Conservation (phyloP, 768 basidiomycete genomes). For the Leccinum longicurvipes region DNA sequence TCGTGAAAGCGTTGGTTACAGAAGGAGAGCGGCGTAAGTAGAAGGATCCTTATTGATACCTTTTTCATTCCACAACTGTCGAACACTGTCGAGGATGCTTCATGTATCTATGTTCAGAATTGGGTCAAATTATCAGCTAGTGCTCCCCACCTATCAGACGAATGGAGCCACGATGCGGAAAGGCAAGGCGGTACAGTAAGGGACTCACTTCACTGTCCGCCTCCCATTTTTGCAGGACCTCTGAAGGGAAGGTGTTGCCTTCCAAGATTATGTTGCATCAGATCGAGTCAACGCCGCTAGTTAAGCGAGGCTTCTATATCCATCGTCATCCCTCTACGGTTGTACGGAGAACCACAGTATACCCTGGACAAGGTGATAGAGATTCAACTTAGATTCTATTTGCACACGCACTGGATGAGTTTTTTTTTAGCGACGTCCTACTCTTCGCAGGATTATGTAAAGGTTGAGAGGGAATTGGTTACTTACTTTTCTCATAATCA, state of each 20-base stretch:
- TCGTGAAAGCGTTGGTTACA: constrained; percentile 15
- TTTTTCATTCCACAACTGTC: neutral
- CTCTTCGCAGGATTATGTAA: neutral
- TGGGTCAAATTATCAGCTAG: neutral
- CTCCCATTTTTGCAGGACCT: neutral
- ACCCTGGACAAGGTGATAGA: neutral
- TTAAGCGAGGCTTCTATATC: neutral
- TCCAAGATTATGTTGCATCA: neutral
- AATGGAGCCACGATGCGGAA: neutral
- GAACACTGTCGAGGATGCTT: no score
- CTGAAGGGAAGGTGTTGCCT: constrained; percentile 7
- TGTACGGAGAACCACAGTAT: neutral
- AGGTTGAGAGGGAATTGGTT: no score
- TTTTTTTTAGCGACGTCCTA: neutral
- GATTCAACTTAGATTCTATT: neutral
- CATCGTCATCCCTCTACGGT: neutral
- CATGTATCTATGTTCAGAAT: neutral
- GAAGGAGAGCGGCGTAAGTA: constrained; percentile 1
- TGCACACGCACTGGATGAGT: neutral
- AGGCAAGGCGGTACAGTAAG: neutral
- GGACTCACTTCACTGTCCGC: neutral
- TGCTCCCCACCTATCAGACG: neutral
- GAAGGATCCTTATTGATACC: neutral
- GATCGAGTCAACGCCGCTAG: neutral
- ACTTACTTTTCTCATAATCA: no score